These are phyloP conservation scores for Leavenworthia alabamica DNA, from an alignment of 345 rosid species.

Conservation along the genomic window DNA sequence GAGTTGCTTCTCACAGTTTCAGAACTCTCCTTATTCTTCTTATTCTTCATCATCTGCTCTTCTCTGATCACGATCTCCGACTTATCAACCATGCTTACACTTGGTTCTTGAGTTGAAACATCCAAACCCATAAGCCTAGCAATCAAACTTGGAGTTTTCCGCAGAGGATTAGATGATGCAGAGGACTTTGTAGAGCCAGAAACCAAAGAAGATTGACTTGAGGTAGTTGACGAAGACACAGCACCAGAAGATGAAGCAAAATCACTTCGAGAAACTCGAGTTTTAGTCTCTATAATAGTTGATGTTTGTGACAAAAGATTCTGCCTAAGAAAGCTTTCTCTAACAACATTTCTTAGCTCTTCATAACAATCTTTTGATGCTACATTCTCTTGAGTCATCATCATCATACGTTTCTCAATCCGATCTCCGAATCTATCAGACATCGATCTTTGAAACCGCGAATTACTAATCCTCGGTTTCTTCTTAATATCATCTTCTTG, in stretches of 20 bases:
- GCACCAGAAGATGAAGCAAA: conserved; percentile 41
- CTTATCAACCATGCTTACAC: conserved; percentile 23
- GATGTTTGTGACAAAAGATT: conserved; percentile 37
- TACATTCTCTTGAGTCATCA: conserved; percentile 36
- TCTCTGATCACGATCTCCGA: conserved; percentile 30
- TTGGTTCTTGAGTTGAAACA: conserved; percentile 41
- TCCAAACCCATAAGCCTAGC: conserved; percentile 96
- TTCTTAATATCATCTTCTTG: conserved; percentile 68
- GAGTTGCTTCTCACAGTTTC: conserved; percentile 39
- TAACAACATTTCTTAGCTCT: conserved; percentile 53
- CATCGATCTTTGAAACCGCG: conserved; percentile 31
- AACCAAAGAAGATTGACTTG: conserved; percentile 48
- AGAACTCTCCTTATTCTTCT: conserved; percentile 45
- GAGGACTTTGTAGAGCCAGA: conserved; percentile 37
- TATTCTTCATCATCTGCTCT: conserved; percentile 25
- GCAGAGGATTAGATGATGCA: conserved; percentile 26
- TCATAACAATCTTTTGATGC: conserved; percentile 51
- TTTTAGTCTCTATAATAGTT: conserved; percentile 15
- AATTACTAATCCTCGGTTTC: conserved; percentile 36
- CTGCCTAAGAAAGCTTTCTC: conserved; percentile 56
- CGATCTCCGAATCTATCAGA: conserved; percentile 36
- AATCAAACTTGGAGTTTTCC: conserved; percentile 47
- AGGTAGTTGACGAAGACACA: conserved; percentile 51
- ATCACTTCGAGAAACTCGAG: conserved; percentile 23
- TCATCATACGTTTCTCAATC: conserved; percentile 14